These are phyloP conservation scores for Russula abietina DNA, from an alignment of 768 basidiomycete genomes.

Conservation along the genomic window DNA sequence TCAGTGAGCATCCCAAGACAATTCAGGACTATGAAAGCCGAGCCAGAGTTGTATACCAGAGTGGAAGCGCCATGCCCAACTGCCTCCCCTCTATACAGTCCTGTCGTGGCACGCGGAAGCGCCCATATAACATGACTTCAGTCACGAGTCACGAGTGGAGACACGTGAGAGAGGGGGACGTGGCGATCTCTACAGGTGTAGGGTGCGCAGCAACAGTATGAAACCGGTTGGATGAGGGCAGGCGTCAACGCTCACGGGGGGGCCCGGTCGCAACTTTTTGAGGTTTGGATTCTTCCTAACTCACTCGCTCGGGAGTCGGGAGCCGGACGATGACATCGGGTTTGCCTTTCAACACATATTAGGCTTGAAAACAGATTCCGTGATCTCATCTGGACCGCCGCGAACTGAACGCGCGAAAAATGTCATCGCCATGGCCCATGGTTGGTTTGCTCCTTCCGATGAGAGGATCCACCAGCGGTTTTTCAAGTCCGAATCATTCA, in stretches of 20 bases:
- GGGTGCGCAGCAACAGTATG: background rate
- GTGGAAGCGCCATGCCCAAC: background rate
- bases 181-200: background rate
- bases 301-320: background rate
- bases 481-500: background rate
- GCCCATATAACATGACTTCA: background rate
- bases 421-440: too few relatives aligned
- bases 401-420: background rate
- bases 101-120: background rate
- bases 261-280: background rate
- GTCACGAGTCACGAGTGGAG: background rate
- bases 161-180: conserved; percentile 3
- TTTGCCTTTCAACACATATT: background rate
- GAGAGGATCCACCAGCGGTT: background rate
- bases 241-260: conserved; percentile 9
- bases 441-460: background rate
- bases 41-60: background rate
- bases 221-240: conserved; percentile 10
- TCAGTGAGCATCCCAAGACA: background rate
- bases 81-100: background rate
- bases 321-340: background rate
- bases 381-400: background rate
- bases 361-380: background rate
- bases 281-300: background rate
- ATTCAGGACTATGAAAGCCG: background rate